Evolutionary conservation across 2,329 filamentous ascomycete genomes (phyloP).

Genomic region (Hypocreales sp.): DNA sequence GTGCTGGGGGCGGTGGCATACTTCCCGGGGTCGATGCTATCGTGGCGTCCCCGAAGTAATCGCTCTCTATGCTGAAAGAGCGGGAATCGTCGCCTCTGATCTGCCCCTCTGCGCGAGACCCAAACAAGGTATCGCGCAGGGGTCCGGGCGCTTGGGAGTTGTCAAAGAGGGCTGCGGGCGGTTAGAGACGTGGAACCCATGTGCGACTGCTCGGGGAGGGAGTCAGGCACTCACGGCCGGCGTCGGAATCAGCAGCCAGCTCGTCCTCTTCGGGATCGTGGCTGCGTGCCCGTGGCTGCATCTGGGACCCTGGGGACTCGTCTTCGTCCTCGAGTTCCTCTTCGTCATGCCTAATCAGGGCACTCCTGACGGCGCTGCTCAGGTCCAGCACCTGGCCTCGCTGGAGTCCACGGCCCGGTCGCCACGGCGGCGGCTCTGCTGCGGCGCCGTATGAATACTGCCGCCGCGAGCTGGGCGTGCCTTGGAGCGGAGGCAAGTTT

Average conservation of each 20-base stretch:
- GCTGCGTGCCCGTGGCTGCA: too few relatives aligned
- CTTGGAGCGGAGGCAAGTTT: slow-evolving; percentile 10
- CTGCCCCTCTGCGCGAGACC: neutral
- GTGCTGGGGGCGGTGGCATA: slow-evolving; percentile 1
- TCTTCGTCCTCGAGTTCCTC: slow-evolving; percentile 2
- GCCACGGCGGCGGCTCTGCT: slow-evolving; percentile 15
- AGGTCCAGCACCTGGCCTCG: slow-evolving; percentile 9
- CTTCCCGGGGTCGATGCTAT: slow-evolving; percentile 14
- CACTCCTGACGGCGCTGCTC: slow-evolving; percentile 13
- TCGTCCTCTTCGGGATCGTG: slow-evolving; percentile 8
- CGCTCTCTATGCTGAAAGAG: slow-evolving; percentile 20
- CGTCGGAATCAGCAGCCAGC: slow-evolving; percentile 3
- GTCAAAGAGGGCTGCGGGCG: too few relatives aligned
- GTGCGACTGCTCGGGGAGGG: too few relatives aligned
- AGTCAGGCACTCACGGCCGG: neutral
- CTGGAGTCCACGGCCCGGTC: slow-evolving; percentile 5
- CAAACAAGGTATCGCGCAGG: too few relatives aligned
- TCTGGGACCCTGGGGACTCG: neutral
- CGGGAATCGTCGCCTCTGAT: slow-evolving; percentile 16
- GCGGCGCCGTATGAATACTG: slow-evolving; percentile 23
- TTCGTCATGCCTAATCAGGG: slow-evolving; percentile 8
- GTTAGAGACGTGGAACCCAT: too few relatives aligned
- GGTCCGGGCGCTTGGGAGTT: too few relatives aligned
- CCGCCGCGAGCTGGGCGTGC: slow-evolving; percentile 19
- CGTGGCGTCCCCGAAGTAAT: slow-evolving; percentile 20